Conservation (phyloP, 2,329 filamentous ascomycete genomes). For the Talaromyces islandicus region DNA sequence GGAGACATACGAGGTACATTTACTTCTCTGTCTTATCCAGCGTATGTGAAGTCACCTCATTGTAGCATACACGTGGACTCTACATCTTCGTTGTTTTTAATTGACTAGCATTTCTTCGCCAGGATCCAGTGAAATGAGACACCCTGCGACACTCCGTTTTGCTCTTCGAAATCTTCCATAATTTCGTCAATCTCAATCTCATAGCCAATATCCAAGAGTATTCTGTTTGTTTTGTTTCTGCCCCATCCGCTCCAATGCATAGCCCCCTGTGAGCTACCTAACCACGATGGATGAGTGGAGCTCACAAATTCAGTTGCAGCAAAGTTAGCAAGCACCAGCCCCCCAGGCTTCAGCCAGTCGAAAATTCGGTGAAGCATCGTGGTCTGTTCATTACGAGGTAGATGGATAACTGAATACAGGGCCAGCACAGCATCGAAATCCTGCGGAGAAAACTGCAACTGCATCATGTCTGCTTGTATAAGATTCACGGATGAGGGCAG, state of each 20-base stretch:
- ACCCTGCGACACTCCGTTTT: constrained; percentile 8
- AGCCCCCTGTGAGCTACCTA: constrained; percentile 24
- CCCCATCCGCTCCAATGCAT: constrained; percentile 40
- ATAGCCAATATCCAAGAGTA: constrained; percentile 19
- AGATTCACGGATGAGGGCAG: constrained; percentile 21
- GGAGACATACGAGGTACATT: no score
- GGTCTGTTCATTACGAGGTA: constrained; percentile 47
- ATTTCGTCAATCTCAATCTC: constrained; percentile 17
- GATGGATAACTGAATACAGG: constrained; percentile 52
- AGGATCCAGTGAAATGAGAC: constrained; percentile 15
- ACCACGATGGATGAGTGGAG: constrained; percentile 20
- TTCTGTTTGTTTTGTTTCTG: constrained; percentile 22
- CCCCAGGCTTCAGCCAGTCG: constrained; percentile 49
- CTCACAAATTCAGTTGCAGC: constrained; percentile 18
- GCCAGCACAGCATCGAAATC: constrained; percentile 46
- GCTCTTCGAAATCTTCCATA: constrained; percentile 17
- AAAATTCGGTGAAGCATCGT: constrained; percentile 40
- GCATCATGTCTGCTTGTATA: constrained; percentile 38
- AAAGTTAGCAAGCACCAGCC: constrained; percentile 47
- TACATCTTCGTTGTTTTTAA: neutral
- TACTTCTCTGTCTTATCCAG: no score
- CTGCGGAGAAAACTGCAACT: constrained; percentile 24
- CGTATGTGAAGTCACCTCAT: no score
- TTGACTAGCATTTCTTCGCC: neutral
- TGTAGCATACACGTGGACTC: no score